A percentile compares a stretch with the other conserved stretches of the same genome.
phyloP scores from a whole-genome alignment of 1,284 basidiomycete genomes.

The Phenoliferia sp. region DNA sequence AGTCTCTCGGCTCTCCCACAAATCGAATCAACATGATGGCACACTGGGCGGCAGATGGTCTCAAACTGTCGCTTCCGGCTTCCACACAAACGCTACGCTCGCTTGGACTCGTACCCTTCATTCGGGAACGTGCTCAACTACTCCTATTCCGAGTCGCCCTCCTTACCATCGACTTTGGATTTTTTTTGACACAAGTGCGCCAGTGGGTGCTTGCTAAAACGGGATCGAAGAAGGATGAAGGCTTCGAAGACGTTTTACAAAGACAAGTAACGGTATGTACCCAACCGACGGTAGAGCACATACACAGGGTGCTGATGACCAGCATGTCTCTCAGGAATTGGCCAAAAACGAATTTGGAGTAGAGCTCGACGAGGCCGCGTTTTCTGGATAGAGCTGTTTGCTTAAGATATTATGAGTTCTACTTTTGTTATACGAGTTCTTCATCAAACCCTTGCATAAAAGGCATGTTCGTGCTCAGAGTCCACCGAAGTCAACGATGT shows the following conservation, averaged over 20 bases:
- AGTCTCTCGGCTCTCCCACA: conserved; percentile 66
- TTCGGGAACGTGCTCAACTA: conserved; percentile 41
- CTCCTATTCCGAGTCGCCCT: conserved; percentile 46
- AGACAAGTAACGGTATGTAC: conserved; percentile 38
- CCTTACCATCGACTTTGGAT: conserved; percentile 46
- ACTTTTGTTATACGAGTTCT: not conserved
- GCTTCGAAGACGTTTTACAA: conserved; percentile 39
- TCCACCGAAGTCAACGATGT: no score
- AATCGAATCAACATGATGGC: conserved; percentile 72
- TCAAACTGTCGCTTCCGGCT: conserved; percentile 49
- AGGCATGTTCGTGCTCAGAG: no score
- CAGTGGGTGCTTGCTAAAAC: conserved; percentile 39
- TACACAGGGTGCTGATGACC: conserved; percentile 42
- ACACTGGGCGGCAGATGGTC: conserved; percentile 48
- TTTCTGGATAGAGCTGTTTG: conserved; percentile 39
- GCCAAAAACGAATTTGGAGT: conserved; percentile 50
- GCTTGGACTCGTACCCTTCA: conserved; percentile 42
- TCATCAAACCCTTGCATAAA: no score
- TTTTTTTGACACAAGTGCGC: conserved; percentile 42
- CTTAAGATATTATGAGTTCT: no score
- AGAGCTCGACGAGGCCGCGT: conserved; percentile 47
- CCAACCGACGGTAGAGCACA: conserved; percentile 20
- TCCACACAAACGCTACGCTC: conserved; percentile 43
- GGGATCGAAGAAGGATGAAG: conserved; percentile 29
- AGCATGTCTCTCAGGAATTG: conserved; percentile 39